Evolutionary conservation across 768 basidiomycete species (phyloP).

Genomic region (Suillus spraguei): DNA sequence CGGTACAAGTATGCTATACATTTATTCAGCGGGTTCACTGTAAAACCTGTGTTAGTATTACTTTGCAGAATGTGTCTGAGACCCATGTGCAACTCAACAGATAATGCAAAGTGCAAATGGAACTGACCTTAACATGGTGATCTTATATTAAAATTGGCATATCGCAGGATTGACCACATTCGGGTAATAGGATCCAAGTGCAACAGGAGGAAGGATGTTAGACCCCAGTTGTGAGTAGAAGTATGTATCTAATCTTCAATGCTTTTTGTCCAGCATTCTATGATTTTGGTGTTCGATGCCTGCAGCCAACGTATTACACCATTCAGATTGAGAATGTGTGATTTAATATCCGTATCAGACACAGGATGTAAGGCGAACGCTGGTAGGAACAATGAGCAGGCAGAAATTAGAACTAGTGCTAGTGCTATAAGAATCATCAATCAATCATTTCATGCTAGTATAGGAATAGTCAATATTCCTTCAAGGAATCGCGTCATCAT

Average conservation of each 20-base stretch:
- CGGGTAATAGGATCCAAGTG: neutral
- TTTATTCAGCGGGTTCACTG: too few species aligned
- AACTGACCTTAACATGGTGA: too few species aligned
- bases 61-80: too few species aligned
- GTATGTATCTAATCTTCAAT: neutral
- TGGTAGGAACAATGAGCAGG: neutral
- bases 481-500: neutral
- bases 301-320: too few species aligned
- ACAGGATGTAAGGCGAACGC: neutral
- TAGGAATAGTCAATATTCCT: too few species aligned
- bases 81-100: too few species aligned
- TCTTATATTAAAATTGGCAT: too few species aligned
- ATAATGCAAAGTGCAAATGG: neutral
- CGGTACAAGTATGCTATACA: too few species aligned
- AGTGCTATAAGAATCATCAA: too few species aligned
- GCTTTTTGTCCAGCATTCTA: neutral
- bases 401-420: neutral
- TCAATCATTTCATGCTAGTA: too few species aligned
- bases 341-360: neutral
- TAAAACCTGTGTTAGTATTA: too few species aligned
- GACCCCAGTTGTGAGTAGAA: neutral
- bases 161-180: neutral
- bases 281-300: neutral
- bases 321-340: too few species aligned
- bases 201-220: neutral